Evolutionary conservation across 1,284 basidiomycete species (phyloP).

Genomic region (Fomitopsis pinicola): DNA sequence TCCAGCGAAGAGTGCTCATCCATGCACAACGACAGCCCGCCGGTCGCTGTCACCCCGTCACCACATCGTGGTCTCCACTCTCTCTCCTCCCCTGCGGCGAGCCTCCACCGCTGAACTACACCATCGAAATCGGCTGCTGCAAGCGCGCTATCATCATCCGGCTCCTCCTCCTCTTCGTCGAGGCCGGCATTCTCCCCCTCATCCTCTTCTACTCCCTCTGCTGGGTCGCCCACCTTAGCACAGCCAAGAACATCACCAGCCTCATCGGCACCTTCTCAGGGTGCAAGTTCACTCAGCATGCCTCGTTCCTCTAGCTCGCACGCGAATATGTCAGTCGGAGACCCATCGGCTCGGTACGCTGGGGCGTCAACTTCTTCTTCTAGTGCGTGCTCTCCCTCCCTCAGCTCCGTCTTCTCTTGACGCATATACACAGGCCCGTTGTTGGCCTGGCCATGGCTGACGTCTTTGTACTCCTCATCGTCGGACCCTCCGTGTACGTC

Average conservation of each 20-base stretch:
- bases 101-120: conserved; percentile 28
- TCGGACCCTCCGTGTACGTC: conserved; percentile 29
- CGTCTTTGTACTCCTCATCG: conserved; percentile 29
- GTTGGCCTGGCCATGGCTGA: conserved; percentile 22
- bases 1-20: too few relatives aligned
- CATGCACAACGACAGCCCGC: too few relatives aligned
- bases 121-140: conserved; percentile 17
- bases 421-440: conserved; percentile 16
- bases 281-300: conserved; percentile 25
- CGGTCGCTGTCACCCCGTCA: background rate
- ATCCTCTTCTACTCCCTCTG: conserved; percentile 31
- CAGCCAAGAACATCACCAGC: conserved; percentile 29
- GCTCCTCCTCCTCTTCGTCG: conserved; percentile 26
- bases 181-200: conserved; percentile 28
- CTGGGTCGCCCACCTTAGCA: conserved; percentile 28
- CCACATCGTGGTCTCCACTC: background rate
- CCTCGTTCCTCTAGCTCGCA: conserved; percentile 24
- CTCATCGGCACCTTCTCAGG: conserved; percentile 29
- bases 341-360: conserved; percentile 27
- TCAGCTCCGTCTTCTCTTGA: background rate
- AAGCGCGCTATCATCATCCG: conserved; percentile 23
- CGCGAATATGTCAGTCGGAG: conserved; percentile 22
- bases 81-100: background rate
- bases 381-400: conserved; percentile 17
- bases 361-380: conserved; percentile 28